Conservation (phyloP, 2,329 filamentous ascomycete species). For the Colletotrichum aenigma region DNA sequence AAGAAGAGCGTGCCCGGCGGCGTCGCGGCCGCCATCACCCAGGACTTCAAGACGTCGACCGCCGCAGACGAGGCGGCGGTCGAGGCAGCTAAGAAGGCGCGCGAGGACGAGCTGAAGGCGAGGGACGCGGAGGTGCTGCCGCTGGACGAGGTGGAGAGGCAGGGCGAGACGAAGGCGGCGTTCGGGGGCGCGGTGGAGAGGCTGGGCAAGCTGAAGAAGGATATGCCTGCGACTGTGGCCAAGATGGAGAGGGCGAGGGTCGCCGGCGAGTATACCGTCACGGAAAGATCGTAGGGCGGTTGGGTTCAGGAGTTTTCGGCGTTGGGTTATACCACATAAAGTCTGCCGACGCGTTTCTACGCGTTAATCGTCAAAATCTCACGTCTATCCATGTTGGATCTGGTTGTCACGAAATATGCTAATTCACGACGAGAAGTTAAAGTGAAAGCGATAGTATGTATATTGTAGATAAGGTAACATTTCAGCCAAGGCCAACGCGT, state of each 20-base stretch:
- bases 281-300: conserved; percentile 29
- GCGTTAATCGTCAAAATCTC: background rate
- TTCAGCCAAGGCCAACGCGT: background rate
- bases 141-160: conserved; percentile 45
- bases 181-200: conserved; percentile 54
- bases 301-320: background rate
- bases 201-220: conserved; percentile 58
- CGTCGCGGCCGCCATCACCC: conserved; percentile 47
- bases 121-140: conserved; percentile 30
- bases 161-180: conserved; percentile 46
- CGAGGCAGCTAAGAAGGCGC: conserved; percentile 8
- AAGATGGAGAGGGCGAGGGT: conserved; percentile 68
- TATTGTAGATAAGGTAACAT: background rate
- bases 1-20: conserved; percentile 56
- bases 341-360: background rate
- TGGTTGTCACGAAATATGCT: background rate
- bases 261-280: conserved; percentile 62
- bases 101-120: conserved; percentile 22
- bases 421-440: background rate
- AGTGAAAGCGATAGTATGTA: conserved; percentile 13
- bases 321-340: conserved; percentile 1
- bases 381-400: no score
- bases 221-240: conserved; percentile 66
- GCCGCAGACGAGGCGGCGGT: conserved; percentile 51
- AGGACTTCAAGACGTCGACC: conserved; percentile 44